A percentile compares a stretch with the other conserved stretches of the same genome.
phyloP scores from a whole-genome alignment of 129 eudicot genomes.

The Heracleum sosnowskyi region DNA sequence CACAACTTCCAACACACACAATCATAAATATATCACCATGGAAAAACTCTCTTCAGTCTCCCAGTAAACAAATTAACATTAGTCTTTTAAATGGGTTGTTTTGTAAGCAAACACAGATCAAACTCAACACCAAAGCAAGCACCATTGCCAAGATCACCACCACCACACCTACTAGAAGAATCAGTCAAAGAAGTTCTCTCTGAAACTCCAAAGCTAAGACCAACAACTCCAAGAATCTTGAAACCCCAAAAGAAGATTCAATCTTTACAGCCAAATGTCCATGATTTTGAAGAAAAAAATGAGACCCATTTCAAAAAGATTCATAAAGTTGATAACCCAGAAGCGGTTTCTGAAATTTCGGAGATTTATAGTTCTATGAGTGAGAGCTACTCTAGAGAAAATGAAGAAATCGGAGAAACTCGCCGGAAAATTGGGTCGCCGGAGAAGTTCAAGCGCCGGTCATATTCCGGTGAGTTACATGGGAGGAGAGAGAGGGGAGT shows the following conservation, averaged over 20 bases:
- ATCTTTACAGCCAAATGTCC: constrained; percentile 21
- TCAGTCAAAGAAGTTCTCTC: constrained; percentile 63
- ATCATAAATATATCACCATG: neutral
- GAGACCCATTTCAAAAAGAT: constrained; percentile 10
- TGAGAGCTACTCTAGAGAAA: constrained; percentile 28
- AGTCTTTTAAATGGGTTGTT: constrained; percentile 41
- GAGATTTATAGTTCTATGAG: constrained; percentile 51
- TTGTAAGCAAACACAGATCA: constrained; percentile 27
- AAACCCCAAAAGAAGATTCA: constrained; percentile 17
- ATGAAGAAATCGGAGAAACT: constrained; percentile 13
- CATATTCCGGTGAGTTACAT: constrained; percentile 30
- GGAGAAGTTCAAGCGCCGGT: constrained; percentile 30
- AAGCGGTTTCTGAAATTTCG: constrained; percentile 28
- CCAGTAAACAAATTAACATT: neutral
- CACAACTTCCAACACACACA: neutral
- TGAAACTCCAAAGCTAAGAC: constrained; percentile 34
- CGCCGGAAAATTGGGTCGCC: constrained; percentile 36
- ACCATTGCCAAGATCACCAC: constrained; percentile 27
- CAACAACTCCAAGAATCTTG: constrained; percentile 15
- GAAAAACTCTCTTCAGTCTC: no score
- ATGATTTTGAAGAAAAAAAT: constrained; percentile 5
- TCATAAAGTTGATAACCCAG: neutral
- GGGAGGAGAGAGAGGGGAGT: constrained; percentile 17
- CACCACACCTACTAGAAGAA: constrained; percentile 37
- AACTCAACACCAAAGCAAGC: constrained; percentile 8